These are phyloP conservation scores for Thalassiosira pacifica DNA, from an alignment of 352 stramenopile species.

Conservation along the genomic window DNA sequence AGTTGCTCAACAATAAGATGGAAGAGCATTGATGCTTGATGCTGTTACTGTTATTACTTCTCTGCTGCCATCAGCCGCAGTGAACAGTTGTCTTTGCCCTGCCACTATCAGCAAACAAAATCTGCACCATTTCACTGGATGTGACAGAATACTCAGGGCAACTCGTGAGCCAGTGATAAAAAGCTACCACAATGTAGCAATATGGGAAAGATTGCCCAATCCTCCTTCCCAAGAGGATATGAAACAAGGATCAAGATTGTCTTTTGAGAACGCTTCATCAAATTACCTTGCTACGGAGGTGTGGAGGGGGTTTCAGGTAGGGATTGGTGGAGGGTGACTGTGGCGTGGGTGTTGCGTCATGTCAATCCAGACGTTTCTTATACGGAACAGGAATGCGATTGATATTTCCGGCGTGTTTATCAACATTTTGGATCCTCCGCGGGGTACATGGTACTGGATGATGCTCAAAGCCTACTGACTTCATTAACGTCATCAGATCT, in stretches of 20 bases:
- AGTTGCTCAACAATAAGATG: no score
- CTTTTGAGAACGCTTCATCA: constrained; percentile 36
- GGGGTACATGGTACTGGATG: constrained; percentile 39
- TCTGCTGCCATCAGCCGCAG: no score
- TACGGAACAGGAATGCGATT: constrained; percentile 39
- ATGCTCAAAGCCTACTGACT: constrained; percentile 38
- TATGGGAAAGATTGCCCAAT: constrained; percentile 43
- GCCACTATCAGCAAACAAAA: constrained; percentile 35
- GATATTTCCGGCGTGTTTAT: constrained; percentile 54
- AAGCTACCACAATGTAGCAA: constrained; percentile 42
- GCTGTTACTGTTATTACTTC: no score
- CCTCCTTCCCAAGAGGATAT: constrained; percentile 46
- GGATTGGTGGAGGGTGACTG: constrained; percentile 51
- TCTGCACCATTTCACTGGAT: constrained; percentile 52
- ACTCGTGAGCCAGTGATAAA: constrained; percentile 46
- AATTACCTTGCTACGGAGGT: constrained; percentile 53
- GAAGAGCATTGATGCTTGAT: no score
- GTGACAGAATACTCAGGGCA: constrained; percentile 44
- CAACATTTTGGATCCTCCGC: constrained; percentile 39
- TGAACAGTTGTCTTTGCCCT: no score
- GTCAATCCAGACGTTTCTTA: constrained; percentile 31
- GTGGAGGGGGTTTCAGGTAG: constrained; percentile 41
- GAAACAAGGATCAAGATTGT: constrained; percentile 45
- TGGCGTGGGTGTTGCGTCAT: constrained; percentile 38
- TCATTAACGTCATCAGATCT: constrained; percentile 22